Percentiles rank a stretch among this genome's conserved stretches.
Conservation (phyloP, 2,329 filamentous ascomycete species). For the Gaeumannomyces tritici region DNA sequence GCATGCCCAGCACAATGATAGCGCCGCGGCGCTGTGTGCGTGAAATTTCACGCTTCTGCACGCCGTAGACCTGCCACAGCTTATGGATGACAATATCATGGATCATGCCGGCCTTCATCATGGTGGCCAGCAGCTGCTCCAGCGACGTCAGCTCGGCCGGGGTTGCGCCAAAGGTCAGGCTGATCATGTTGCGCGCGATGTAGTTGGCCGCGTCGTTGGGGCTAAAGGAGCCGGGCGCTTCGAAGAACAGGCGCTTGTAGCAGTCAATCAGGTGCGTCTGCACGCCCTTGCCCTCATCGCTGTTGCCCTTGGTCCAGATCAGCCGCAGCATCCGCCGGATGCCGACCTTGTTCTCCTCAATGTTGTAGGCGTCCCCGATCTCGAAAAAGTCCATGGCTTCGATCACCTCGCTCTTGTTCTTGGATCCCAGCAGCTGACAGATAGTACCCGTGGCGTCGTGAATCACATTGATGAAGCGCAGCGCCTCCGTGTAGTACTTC, state of each 20-base stretch:
- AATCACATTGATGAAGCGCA: slow-evolving; percentile 87
- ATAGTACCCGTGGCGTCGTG: slow-evolving; percentile 74
- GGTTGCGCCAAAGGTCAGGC: slow-evolving; percentile 89
- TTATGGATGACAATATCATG: slow-evolving; percentile 81
- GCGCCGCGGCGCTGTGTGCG: slow-evolving; percentile 81
- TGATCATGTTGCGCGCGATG: slow-evolving; percentile 97
- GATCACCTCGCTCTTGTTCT: slow-evolving; percentile 97
- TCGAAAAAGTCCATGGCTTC: slow-evolving; percentile 99
- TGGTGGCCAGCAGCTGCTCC: slow-evolving; percentile 88
- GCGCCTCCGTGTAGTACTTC: slow-evolving; percentile 85
- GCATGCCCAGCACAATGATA: slow-evolving; percentile 95
- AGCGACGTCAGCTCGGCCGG: slow-evolving; percentile 91
- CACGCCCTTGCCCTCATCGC: slow-evolving; percentile 96
- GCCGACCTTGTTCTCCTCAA: slow-evolving; percentile 84
- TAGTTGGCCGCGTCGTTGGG: slow-evolving; percentile 90
- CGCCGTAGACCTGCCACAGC: slow-evolving; percentile 94
- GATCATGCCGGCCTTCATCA: slow-evolving; percentile 91
- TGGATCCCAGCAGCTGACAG: slow-evolving; percentile 80
- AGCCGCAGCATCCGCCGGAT: slow-evolving; percentile 92
- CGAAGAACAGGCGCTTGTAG: slow-evolving; percentile 92
- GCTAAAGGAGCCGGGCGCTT: slow-evolving; percentile 81
- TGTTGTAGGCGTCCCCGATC: slow-evolving; percentile 88
- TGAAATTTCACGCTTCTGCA: slow-evolving; percentile 89
- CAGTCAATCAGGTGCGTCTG: slow-evolving; percentile 95
- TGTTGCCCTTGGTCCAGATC: slow-evolving; percentile 99